phyloP scores from a whole-genome alignment of 345 rosid species.

The Gossypium rotundifolium region DNA sequence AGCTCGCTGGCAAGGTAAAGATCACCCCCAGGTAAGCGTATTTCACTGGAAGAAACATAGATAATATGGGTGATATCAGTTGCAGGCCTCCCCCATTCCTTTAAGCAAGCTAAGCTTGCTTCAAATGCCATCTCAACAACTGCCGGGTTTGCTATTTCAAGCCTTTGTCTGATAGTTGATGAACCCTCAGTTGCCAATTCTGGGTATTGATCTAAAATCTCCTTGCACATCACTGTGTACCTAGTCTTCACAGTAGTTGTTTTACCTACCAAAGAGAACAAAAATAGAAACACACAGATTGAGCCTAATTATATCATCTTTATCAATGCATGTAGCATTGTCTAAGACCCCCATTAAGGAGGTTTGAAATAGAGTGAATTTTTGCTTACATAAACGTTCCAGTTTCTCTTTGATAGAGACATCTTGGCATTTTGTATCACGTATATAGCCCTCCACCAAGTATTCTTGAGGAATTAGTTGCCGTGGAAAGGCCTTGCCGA shows the following conservation, averaged over 20 bases:
- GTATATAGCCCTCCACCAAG: conserved; percentile 81
- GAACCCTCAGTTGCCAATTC: conserved; percentile 79
- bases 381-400: conserved; percentile 69
- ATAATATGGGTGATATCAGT: conserved; percentile 81
- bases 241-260: conserved; percentile 92
- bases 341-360: background rate
- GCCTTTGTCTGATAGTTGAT: conserved; percentile 75
- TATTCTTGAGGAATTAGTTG: conserved; percentile 77
- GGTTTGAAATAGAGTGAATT: background rate
- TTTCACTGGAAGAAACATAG: conserved; percentile 91
- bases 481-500: conserved; percentile 86
- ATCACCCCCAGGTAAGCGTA: conserved; percentile 91
- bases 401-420: conserved; percentile 67
- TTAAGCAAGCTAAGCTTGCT: conserved; percentile 75
- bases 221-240: conserved; percentile 82
- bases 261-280: conserved; percentile 50
- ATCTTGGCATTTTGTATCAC: conserved; percentile 82
- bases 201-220: conserved; percentile 72
- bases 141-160: conserved; percentile 81
- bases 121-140: conserved; percentile 79
- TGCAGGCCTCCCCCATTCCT: conserved; percentile 76
- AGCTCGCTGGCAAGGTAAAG: conserved; percentile 66
- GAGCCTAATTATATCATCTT: background rate
- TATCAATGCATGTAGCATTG: background rate
- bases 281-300: background rate